phyloP scores from a whole-genome alignment of 2,329 filamentous ascomycete species.

The Aureobasidium sp. region DNA sequence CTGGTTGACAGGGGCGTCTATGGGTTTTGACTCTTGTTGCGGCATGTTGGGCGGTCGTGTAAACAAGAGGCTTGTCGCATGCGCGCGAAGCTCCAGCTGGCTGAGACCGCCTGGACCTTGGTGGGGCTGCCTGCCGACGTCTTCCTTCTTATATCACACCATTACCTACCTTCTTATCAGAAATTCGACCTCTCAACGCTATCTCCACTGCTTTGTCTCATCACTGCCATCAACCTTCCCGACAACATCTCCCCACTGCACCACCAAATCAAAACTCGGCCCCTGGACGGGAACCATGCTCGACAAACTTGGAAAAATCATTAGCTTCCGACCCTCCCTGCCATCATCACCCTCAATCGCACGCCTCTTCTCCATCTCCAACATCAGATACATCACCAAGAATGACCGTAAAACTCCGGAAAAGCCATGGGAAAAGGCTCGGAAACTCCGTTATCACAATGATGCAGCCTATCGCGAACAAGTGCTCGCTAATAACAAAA shows the following conservation, averaged over 20 bases:
- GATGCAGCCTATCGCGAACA: too few relatives aligned
- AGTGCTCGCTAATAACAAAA: too few relatives aligned
- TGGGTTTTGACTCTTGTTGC: conserved; percentile 56
- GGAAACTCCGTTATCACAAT: too few relatives aligned
- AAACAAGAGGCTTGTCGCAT: not conserved
- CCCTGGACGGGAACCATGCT: not conserved
- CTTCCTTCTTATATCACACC: too few relatives aligned
- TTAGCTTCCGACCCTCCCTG: not conserved
- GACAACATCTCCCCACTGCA: not conserved
- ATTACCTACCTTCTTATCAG: not conserved
- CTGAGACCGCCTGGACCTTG: not conserved
- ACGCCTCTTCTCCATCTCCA: too few relatives aligned
- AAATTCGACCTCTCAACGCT: not conserved
- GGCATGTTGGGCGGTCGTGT: conserved; percentile 33
- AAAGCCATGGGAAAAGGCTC: too few relatives aligned
- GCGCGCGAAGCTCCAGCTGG: not conserved
- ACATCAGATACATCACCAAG: too few relatives aligned
- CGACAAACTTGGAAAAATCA: not conserved
- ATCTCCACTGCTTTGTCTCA: not conserved
- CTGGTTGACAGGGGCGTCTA: conserved; percentile 47
- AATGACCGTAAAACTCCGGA: too few relatives aligned
- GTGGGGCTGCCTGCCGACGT: not conserved
- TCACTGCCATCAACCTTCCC: too few relatives aligned
- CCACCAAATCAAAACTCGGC: not conserved
- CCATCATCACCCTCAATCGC: not conserved